Conservation (phyloP, 371 early-diverging fungal species). For the Haplosporangium sp. region DNA sequence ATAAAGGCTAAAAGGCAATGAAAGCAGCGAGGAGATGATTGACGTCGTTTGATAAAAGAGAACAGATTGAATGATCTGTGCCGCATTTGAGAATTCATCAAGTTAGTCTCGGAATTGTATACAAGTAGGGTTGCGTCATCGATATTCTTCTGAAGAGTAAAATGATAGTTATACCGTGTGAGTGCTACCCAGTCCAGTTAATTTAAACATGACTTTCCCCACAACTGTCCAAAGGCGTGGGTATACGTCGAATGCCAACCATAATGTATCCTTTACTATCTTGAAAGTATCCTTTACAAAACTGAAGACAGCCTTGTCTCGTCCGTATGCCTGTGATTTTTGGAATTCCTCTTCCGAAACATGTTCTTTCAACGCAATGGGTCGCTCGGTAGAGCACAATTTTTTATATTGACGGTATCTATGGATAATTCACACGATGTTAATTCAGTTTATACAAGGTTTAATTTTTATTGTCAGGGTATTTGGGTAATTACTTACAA, state of each 20-base stretch:
- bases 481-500: slow-evolving; percentile 56
- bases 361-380: slow-evolving; percentile 72
- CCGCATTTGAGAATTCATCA: no score
- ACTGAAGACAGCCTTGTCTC: slow-evolving; percentile 87
- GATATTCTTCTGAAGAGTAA: not conserved
- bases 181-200: slow-evolving; percentile 72
- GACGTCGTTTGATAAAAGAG: slow-evolving; percentile 76
- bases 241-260: slow-evolving; percentile 76
- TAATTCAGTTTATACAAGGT: no score
- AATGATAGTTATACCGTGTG: slow-evolving; percentile 70
- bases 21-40: slow-evolving; percentile 72
- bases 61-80: slow-evolving; percentile 86
- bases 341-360: slow-evolving; percentile 80
- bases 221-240: slow-evolving; percentile 83
- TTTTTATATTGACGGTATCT: slow-evolving; percentile 83
- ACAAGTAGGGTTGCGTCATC: not conserved
- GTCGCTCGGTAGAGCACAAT: slow-evolving; percentile 71
- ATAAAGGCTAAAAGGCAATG: slow-evolving; percentile 88
- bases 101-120: not conserved
- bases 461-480: no score
- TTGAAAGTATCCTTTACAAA: slow-evolving; percentile 72
- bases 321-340: slow-evolving; percentile 88
- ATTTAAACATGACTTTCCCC: slow-evolving; percentile 64
- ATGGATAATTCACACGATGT: not conserved
- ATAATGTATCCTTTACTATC: slow-evolving; percentile 71